phyloP scores from a whole-genome alignment of 2,329 filamentous ascomycete genomes.

The Fusarium sp. region DNA sequence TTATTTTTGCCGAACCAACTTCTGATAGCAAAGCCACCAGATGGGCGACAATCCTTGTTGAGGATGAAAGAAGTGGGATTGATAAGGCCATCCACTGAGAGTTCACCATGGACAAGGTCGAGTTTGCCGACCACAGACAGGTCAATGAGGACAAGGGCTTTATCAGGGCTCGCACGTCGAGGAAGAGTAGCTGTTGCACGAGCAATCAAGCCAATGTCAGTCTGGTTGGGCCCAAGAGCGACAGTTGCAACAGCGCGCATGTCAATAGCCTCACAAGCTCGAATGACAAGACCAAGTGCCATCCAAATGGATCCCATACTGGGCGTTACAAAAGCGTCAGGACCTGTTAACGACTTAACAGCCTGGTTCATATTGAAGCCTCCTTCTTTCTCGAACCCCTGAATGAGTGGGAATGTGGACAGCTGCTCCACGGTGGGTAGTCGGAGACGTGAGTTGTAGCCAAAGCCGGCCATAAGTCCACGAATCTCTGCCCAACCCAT shows the following conservation, averaged over 20 bases:
- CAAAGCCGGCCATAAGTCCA: background rate
- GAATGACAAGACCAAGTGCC: background rate
- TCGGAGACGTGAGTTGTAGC: background rate
- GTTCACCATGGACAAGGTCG: background rate
- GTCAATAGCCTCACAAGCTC: background rate
- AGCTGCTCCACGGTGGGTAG: background rate
- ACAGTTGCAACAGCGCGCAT: background rate
- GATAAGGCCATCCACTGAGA: background rate
- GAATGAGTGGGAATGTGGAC: background rate
- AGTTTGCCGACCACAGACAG: background rate
- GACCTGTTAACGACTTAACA: rapidly evolving
- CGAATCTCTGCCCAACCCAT: background rate
- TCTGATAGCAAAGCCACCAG: rapidly evolving
- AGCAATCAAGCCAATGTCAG: background rate
- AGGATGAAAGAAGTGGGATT: background rate
- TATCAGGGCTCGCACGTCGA: background rate
- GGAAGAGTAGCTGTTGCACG: background rate
- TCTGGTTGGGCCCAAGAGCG: rapidly evolving
- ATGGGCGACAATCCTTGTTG: rapidly evolving
- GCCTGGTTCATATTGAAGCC: background rate
- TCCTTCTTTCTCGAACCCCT: rapidly evolving
- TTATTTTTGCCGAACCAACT: background rate
- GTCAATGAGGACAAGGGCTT: background rate
- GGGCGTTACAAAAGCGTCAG: rapidly evolving
- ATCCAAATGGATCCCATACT: background rate